Percentiles rank a stretch among this genome's conserved stretches.
Conservation (phyloP, 1,139 yeast genomes). For the Hansenula lynferdii region DNA sequence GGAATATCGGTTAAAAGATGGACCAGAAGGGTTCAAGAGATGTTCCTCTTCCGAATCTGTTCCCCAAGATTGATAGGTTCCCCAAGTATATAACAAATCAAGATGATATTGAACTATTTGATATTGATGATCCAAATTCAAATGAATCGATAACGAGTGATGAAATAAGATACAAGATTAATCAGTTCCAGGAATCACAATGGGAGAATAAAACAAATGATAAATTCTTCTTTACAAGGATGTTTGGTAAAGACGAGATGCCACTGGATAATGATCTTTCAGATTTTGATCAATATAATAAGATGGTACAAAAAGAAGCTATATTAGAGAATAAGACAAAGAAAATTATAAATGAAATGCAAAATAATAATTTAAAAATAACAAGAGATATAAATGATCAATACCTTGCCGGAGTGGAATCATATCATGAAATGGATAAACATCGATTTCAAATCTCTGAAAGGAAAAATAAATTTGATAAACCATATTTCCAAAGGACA, state of each 20-base stretch:
- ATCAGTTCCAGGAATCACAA: constrained; percentile 6
- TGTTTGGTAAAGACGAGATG: constrained; percentile 9
- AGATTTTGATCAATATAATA: constrained; percentile 21
- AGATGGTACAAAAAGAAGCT: constrained; percentile 19
- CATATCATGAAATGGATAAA: constrained; percentile 6
- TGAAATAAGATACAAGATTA: constrained; percentile 10
- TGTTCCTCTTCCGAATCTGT: constrained; percentile 1
- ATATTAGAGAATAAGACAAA: constrained; percentile 14
- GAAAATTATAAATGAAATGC: constrained; percentile 13
- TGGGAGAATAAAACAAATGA: constrained; percentile 16
- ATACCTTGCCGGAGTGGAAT: constrained; percentile 19
- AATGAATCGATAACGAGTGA: constrained; percentile 10
- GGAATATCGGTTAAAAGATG: background rate
- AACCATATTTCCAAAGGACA: constrained; percentile 8
- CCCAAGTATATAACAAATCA: background rate
- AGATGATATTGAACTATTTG: background rate
- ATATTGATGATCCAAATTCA: constrained; percentile 5
- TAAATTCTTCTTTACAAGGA: constrained; percentile 19
- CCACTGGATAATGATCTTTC: constrained; percentile 7
- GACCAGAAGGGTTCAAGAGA: background rate
- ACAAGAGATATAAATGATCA: constrained; percentile 13
- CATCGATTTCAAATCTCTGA: constrained; percentile 2
- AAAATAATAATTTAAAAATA: constrained; percentile 13
- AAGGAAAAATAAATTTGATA: background rate
- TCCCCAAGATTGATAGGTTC: constrained; percentile 2